Percentiles rank a stretch among this genome's conserved stretches.
These are phyloP conservation scores for Breynia disticha DNA, from an alignment of 441 rosid species.

Conservation along the genomic window DNA sequence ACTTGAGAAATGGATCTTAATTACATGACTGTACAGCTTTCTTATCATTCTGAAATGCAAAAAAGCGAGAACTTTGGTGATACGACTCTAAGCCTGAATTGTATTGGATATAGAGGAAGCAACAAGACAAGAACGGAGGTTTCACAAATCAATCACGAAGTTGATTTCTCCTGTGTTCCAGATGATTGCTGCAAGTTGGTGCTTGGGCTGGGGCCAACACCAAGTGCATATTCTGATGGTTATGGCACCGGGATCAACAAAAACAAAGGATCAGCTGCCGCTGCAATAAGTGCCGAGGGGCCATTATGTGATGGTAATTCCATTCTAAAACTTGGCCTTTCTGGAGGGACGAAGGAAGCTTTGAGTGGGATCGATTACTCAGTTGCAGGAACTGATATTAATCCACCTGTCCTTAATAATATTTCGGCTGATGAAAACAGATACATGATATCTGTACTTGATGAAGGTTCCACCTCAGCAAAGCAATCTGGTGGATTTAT, in stretches of 20 bases:
- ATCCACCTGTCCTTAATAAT: conserved; percentile 17
- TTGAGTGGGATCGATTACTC: conserved; percentile 40
- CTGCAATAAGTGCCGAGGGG: conserved; percentile 19
- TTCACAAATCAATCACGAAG: conserved; percentile 26
- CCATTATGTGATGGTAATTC: conserved; percentile 44
- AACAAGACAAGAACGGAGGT: conserved; percentile 24
- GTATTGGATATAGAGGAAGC: conserved; percentile 43
- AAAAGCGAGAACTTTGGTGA: conserved; percentile 50
- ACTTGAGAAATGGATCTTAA: conserved; percentile 49
- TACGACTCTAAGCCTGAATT: conserved; percentile 59
- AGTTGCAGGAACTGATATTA: conserved; percentile 27
- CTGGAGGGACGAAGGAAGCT: conserved; percentile 39
- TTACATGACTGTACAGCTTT: conserved; percentile 30
- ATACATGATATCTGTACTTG: conserved; percentile 47
- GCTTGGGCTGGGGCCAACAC: conserved; percentile 83
- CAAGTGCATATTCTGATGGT: conserved; percentile 36
- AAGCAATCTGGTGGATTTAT: conserved; percentile 86
- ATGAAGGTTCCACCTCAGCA: conserved; percentile 90
- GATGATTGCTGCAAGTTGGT: conserved; percentile 83
- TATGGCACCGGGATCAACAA: conserved; percentile 23
- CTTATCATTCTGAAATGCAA: conserved; percentile 25
- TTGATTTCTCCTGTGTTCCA: conserved; percentile 35
- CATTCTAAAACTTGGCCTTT: conserved; percentile 64
- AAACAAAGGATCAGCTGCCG: conserved; percentile 30
- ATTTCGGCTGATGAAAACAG: conserved; percentile 23